Evolutionary conservation across 148 eudicot genomes (phyloP).

Genomic region (Camellia granthamiana): DNA sequence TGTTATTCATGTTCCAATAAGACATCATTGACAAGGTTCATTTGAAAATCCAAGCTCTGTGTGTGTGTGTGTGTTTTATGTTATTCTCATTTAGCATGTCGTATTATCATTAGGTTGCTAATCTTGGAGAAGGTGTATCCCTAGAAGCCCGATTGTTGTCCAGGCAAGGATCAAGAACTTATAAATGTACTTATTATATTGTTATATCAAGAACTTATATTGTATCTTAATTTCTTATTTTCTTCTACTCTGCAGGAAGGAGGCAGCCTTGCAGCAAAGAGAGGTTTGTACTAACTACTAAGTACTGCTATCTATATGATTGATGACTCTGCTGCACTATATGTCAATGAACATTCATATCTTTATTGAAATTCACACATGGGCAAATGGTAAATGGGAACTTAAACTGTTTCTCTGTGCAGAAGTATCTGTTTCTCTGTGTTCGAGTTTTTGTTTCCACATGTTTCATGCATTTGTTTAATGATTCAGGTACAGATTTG

Average conservation of each 20-base stretch:
- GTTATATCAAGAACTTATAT: not conserved
- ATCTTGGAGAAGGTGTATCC: conserved; percentile 88
- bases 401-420: not conserved
- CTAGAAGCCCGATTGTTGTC: conserved; percentile 85
- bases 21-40: not conserved
- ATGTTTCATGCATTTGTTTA: not conserved
- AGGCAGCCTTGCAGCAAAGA: conserved; percentile 84
- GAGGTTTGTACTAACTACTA: conserved; percentile 53
- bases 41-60: not conserved
- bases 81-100: conserved; percentile 11
- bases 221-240: conserved; percentile 22
- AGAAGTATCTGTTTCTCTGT: not conserved
- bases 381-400: not conserved
- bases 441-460: not conserved
- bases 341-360: not conserved
- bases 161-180: conserved; percentile 50
- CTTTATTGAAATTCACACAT: not conserved
- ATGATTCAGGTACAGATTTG: not conserved
- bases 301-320: not conserved
- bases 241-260: conserved; percentile 55
- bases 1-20: not conserved
- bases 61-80: not conserved
- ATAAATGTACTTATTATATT: conserved; percentile 9
- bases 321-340: not conserved
- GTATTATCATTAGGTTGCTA: conserved; percentile 54